These are phyloP conservation scores for Coemansia reversa DNA, from an alignment of 192 early-diverging fungal species.

Conservation along the genomic window DNA sequence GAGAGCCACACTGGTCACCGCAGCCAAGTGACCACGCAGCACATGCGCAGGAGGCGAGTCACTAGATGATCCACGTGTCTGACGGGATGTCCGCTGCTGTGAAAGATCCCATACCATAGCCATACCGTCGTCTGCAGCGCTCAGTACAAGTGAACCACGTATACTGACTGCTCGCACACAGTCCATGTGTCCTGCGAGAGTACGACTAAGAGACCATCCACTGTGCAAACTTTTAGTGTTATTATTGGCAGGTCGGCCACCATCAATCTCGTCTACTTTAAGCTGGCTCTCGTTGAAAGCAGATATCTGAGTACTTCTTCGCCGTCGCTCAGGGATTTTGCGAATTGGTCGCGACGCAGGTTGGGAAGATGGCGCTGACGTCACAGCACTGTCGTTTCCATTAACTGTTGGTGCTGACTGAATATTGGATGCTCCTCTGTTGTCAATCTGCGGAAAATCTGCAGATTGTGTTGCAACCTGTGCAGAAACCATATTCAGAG, in stretches of 20 bases:
- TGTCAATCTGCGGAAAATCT: not conserved
- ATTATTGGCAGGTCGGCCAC: not conserved
- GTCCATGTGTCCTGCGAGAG: conserved; percentile 45
- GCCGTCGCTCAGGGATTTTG: conserved; percentile 23
- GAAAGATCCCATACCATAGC: conserved; percentile 46
- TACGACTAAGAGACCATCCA: conserved; percentile 15
- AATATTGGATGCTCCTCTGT: not conserved
- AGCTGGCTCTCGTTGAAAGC: not conserved
- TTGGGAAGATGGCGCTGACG: conserved; percentile 1
- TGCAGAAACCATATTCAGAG: conserved; percentile 9
- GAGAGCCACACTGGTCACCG: conserved; percentile 35
- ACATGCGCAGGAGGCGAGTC: conserved; percentile 20
- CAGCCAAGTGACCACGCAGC: conserved; percentile 43
- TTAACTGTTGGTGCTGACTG: not conserved
- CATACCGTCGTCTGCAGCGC: conserved; percentile 42
- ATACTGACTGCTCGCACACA: conserved; percentile 23
- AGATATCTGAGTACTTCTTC: not conserved
- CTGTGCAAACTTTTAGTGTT: not conserved
- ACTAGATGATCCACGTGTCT: conserved; percentile 1
- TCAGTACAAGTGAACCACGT: conserved; percentile 20
- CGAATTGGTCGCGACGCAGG: conserved; percentile 16
- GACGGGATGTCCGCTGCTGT: conserved; percentile 10
- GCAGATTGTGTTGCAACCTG: not conserved
- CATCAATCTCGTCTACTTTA: conserved; percentile 32
- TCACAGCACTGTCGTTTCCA: not conserved